Base-by-base conservation (phyloP, 768 basidiomycete genomes). In the Tulasnella calospora region DNA sequence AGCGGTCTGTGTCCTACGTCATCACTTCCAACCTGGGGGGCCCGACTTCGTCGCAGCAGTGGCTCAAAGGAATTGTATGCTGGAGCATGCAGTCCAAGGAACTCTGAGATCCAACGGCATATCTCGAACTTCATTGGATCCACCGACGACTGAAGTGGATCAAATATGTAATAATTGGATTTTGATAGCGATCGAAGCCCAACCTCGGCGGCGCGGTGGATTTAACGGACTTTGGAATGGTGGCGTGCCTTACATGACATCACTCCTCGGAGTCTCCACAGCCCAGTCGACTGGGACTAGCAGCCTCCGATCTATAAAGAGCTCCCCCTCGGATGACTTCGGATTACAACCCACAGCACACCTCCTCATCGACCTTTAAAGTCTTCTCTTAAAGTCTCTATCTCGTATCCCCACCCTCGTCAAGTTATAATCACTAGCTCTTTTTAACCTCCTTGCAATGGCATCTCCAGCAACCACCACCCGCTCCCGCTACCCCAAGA, bases 391-490 rank as follows among this genome's bases (percentile, higher is more conserved):
- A 35, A 35, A 15, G 6, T 1, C 23, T 30, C 57, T 8, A 55
- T 57, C 55, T 19, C 33, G 13, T 35, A 33, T 67, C 30, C 57
- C 46, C 12, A 61, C 23, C 57, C 30, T 30, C 61, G 13, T 61
- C 57, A 10, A n/a, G 17, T n/a, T 30, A 46, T 23, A 51, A n/a
- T 23, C 19, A 67, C 61, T 17, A 17, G 5, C 61, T 30, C 33
- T 21, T 27, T 30, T 12, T 7, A 17, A 72, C 36, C 7, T 72
- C 70, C 5, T 30, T n/a, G 71, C 44, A n/a, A 72, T 72, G 71
- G 71, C 71, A 21, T 17, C 71, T 3, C n/a, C 71, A 72, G 44
- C 71, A 40, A 72, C 71, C 36, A n/a, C 71, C 38, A 72, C 71
- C 15, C 36, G 44, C 61, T 33, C 71, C 7, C 71, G 71, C 36